Conservation (phyloP, 1,284 basidiomycete species). For the Boletus smithii region DNA sequence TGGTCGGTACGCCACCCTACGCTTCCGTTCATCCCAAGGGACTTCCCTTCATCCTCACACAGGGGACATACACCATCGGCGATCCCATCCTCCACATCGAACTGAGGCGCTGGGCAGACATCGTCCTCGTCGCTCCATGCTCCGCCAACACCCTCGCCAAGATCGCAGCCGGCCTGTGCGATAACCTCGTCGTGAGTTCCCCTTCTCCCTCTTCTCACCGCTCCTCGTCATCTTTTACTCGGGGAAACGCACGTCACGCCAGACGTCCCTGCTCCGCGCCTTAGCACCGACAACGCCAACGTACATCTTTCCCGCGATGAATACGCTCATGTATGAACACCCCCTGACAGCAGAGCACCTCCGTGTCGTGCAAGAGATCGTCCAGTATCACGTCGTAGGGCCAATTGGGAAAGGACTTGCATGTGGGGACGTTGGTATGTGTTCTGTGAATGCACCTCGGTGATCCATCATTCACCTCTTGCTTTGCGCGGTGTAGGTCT, state of each 20-base stretch:
- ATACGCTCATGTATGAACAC: conserved; percentile 95
- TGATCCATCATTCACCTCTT: background rate
- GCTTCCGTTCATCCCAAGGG: no score
- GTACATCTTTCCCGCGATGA: conserved; percentile 96
- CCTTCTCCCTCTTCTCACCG: no score
- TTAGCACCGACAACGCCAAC: conserved; percentile 79
- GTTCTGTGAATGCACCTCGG: background rate
- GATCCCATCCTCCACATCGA: conserved; percentile 97
- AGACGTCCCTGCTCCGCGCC: conserved; percentile 91
- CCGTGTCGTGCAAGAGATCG: conserved; percentile 62
- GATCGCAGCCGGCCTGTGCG: conserved; percentile 84
- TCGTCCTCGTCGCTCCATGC: conserved; percentile 92
- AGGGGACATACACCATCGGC: conserved; percentile 67
- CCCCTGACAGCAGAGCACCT: conserved; percentile 88
- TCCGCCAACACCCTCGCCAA: conserved; percentile 95
- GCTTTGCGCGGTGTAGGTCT: no score
- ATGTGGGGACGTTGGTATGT: conserved; percentile 87
- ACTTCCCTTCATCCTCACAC: background rate
- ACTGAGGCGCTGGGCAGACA: conserved; percentile 92
- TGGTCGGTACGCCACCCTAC: conserved; percentile 57
- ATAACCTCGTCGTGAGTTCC: conserved; percentile 78
- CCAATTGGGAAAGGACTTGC: conserved; percentile 86
- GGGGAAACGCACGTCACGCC: no score
- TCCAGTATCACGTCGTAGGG: conserved; percentile 79
- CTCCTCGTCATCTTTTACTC: no score